Evolutionary conservation across 225 moss, liverwort and hornwort species (phyloP).

Genomic region (Pleurozium schreberi): DNA sequence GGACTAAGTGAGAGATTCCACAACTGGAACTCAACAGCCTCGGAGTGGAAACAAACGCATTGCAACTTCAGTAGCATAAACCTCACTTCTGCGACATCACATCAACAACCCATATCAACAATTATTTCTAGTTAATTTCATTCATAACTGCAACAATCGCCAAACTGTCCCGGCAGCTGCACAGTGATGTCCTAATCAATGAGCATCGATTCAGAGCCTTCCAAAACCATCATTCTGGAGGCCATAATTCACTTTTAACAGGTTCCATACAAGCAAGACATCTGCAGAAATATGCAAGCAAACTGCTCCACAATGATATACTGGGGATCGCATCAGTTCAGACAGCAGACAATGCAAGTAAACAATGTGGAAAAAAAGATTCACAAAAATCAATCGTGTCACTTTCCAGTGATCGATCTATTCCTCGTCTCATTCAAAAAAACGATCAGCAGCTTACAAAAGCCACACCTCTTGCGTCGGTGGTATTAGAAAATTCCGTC

Average conservation of each 20-base stretch:
- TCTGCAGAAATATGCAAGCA: background rate
- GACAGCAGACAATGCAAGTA: background rate
- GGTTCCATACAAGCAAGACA: background rate
- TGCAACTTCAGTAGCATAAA: too few relatives aligned
- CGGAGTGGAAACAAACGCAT: background rate
- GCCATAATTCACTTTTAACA: too few relatives aligned
- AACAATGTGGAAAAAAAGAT: background rate
- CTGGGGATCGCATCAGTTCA: background rate
- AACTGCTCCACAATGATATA: background rate
- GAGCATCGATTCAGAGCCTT: too few relatives aligned
- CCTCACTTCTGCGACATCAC: background rate
- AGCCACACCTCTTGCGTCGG: background rate
- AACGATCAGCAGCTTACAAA: constrained; percentile 5
- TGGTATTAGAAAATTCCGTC: background rate
- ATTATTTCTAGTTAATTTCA: rapidly evolving
- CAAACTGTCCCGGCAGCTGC: background rate
- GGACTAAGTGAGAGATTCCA: background rate
- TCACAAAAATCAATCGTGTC: background rate
- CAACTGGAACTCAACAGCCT: background rate
- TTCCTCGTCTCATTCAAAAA: constrained; percentile 1
- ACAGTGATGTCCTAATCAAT: too few relatives aligned
- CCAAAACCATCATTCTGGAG: too few relatives aligned
- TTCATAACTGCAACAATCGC: background rate
- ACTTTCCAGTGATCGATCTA: background rate
- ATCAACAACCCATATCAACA: background rate